Percentiles rank a stretch among this genome's conserved stretches.
Evolutionary conservation across 2,329 filamentous ascomycete genomes (phyloP).

Genomic region (Botrytis aclada): DNA sequence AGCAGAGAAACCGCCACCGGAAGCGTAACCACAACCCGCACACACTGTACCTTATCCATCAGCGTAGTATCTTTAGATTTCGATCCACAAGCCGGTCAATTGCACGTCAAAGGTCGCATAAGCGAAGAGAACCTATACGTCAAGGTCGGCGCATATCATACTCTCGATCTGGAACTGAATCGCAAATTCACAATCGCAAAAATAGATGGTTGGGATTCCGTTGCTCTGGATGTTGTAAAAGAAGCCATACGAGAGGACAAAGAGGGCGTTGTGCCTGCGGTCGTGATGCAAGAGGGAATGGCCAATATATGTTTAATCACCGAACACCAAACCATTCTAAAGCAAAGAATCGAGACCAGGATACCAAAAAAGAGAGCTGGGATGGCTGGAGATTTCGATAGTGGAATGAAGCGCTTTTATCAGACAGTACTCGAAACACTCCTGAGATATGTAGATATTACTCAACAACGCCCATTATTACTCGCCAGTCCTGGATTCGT

Average conservation of each 20-base stretch:
- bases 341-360: slow-evolving; percentile 64
- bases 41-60: slow-evolving; percentile 63
- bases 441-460: slow-evolving; percentile 73
- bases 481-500: slow-evolving; percentile 89
- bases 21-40: slow-evolving; percentile 58
- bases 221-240: slow-evolving; percentile 72
- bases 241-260: slow-evolving; percentile 77
- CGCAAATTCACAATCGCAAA: slow-evolving; percentile 88
- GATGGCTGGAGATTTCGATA: slow-evolving; percentile 59
- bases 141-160: slow-evolving; percentile 65
- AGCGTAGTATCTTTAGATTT: slow-evolving; percentile 65
- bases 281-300: slow-evolving; percentile 88
- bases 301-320: slow-evolving; percentile 83
- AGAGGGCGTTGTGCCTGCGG: slow-evolving; percentile 79
- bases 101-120: slow-evolving; percentile 66
- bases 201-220: slow-evolving; percentile 81
- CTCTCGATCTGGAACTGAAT: slow-evolving; percentile 80
- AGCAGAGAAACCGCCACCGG: slow-evolving; percentile 57
- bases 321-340: slow-evolving; percentile 72
- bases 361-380: slow-evolving; percentile 67
- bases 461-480: slow-evolving; percentile 66
- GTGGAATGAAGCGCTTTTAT: slow-evolving; percentile 75
- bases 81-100: slow-evolving; percentile 62
- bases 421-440: slow-evolving; percentile 73
- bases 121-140: slow-evolving; percentile 65